Evolutionary conservation across 1,284 basidiomycete genomes (phyloP).

Genomic region (Paramarasmius palmivorus): DNA sequence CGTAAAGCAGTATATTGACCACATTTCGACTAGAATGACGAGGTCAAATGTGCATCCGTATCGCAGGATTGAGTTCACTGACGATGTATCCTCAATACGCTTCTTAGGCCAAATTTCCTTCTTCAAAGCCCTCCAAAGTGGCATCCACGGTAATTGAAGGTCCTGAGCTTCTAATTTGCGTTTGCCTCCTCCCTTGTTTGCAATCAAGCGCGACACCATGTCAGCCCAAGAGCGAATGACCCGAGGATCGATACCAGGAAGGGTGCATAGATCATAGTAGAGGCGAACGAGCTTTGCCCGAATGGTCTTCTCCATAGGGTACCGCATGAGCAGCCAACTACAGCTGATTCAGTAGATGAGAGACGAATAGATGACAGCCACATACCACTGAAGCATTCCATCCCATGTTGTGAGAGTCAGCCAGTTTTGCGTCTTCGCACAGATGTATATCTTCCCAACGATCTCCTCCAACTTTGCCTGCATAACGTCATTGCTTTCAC

Average conservation of each 20-base stretch:
- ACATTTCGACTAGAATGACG: conserved; percentile 55
- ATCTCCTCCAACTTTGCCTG: conserved; percentile 73
- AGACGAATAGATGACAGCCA: neutral
- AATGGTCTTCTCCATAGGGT: conserved; percentile 72
- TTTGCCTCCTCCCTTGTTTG: conserved; percentile 60
- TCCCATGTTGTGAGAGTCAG: conserved; percentile 68
- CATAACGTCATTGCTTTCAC: conserved; percentile 80
- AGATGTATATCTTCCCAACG: conserved; percentile 70
- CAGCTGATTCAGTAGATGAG: conserved; percentile 2
- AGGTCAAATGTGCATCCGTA: conserved; percentile 5
- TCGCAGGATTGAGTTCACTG: conserved; percentile 22
- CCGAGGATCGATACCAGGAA: conserved; percentile 76
- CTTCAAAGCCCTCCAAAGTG: conserved; percentile 70
- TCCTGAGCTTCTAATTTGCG: conserved; percentile 70
- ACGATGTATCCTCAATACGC: conserved; percentile 55
- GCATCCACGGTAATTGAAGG: conserved; percentile 73
- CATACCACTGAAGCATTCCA: conserved; percentile 72
- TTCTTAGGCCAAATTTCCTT: conserved; percentile 77
- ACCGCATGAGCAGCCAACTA: conserved; percentile 84
- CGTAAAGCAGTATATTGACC: conserved; percentile 67
- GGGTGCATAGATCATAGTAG: conserved; percentile 78
- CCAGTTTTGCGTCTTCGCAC: conserved; percentile 79
- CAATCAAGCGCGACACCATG: conserved; percentile 70
- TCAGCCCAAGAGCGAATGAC: conserved; percentile 72
- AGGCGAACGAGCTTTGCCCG: conserved; percentile 79